Evolutionary conservation across 257 asterid species (phyloP).

Genomic region (Handroanthus guayacan): DNA sequence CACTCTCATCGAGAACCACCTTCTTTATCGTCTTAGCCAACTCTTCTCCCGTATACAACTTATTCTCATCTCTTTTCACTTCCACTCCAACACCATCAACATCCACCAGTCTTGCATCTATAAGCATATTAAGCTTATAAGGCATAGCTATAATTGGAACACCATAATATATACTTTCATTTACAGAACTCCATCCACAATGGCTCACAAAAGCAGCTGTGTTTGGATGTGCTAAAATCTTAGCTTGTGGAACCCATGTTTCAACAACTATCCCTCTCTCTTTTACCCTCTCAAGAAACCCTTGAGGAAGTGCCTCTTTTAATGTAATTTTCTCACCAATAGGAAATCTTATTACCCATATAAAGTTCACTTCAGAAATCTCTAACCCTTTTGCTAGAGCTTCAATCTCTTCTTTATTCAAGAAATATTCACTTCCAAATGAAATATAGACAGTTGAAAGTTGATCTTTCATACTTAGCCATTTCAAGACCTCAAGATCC

Average conservation of each 20-base stretch:
- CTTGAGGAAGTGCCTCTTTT: constrained; percentile 35
- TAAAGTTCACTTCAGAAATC: constrained; percentile 39
- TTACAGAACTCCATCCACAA: constrained; percentile 46
- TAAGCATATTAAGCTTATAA: constrained; percentile 40
- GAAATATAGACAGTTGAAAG: constrained; percentile 44
- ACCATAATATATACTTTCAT: constrained; percentile 10
- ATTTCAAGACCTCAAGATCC: constrained; percentile 34
- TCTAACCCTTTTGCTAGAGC: constrained; percentile 45
- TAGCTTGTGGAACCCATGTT: constrained; percentile 47
- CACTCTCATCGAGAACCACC: constrained; percentile 38
- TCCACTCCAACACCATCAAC: constrained; percentile 42
- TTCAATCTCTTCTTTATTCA: constrained; percentile 36
- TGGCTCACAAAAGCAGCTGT: constrained; percentile 46
- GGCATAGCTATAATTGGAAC: constrained; percentile 55
- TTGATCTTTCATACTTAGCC: constrained; percentile 42
- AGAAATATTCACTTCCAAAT: constrained; percentile 55
- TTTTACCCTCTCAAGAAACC: constrained; percentile 24
- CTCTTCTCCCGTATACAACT: constrained; percentile 35
- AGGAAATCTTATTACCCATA: constrained; percentile 50
- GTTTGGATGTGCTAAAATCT: constrained; percentile 38
- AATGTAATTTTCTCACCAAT: neutral
- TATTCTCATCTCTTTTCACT: constrained; percentile 37
- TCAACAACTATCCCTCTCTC: constrained; percentile 40
- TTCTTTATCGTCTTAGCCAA: constrained; percentile 37
- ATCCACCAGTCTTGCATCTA: constrained; percentile 39